Evolutionary conservation across 148 eudicot species (phyloP).

Genomic region (Nepenthes gracilis): DNA sequence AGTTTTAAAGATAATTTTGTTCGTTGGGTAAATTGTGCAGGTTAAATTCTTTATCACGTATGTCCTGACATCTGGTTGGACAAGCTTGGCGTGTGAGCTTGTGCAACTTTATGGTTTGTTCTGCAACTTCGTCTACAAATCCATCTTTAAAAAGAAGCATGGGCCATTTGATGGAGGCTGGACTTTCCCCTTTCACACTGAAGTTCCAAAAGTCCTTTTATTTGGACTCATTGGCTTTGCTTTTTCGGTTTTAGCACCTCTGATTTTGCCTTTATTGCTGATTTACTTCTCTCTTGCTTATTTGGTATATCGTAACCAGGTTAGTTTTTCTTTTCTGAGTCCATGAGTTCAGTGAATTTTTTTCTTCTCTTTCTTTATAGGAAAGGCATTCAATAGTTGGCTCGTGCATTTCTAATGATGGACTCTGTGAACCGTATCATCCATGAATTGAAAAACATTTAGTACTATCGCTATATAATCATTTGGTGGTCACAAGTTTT

Average conservation of each 20-base stretch:
- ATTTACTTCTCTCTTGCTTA: slow-evolving; percentile 78
- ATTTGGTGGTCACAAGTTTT: neutral
- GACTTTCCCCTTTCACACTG: slow-evolving; percentile 92
- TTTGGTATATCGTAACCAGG: slow-evolving; percentile 96
- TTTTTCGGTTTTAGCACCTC: slow-evolving; percentile 69
- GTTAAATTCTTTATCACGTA: slow-evolving; percentile 87
- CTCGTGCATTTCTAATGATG: neutral
- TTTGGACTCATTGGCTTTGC: slow-evolving; percentile 79
- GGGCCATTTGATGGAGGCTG: slow-evolving; percentile 39
- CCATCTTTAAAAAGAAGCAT: slow-evolving; percentile 37
- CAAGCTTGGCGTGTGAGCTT: slow-evolving; percentile 79
- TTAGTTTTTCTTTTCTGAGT: neutral
- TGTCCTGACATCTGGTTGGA: slow-evolving; percentile 95
- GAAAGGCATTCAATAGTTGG: neutral
- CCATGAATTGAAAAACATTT: too few relatives aligned
- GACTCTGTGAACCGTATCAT: too few relatives aligned
- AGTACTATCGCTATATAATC: neutral
- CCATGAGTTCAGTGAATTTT: neutral
- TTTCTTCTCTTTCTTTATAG: slow-evolving; percentile 8
- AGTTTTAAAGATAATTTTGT: neutral
- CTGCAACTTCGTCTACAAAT: slow-evolving; percentile 38
- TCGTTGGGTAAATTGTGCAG: slow-evolving; percentile 27
- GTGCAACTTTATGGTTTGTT: slow-evolving; percentile 73
- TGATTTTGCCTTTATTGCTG: slow-evolving; percentile 75
- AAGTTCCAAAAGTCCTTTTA: slow-evolving; percentile 76